Evolutionary conservation across 192 early-diverging fungal genomes (phyloP).

Genomic region (Coemansia sp.): DNA sequence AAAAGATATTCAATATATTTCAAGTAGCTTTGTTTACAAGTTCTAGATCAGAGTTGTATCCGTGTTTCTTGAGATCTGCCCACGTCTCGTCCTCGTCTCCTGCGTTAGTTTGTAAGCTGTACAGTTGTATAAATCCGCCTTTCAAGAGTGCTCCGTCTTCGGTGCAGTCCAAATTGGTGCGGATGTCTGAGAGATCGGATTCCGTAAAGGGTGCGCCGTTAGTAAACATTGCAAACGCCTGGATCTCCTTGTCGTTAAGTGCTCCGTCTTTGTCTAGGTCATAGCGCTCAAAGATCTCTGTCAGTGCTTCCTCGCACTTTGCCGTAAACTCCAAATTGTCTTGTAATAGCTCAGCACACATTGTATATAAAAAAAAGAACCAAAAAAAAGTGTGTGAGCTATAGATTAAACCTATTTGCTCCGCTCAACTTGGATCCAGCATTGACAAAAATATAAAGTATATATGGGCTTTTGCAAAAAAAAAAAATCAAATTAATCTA

Average conservation of each 20-base stretch:
- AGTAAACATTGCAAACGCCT: conserved; percentile 58
- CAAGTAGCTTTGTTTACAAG: conserved; percentile 1
- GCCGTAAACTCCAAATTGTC: conserved; percentile 56
- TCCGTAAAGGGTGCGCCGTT: conserved; percentile 57
- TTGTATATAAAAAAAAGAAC: background rate
- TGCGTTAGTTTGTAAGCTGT: conserved; percentile 66
- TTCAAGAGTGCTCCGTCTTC: conserved; percentile 59
- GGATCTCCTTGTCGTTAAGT: conserved; percentile 56
- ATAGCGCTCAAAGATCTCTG: conserved; percentile 64
- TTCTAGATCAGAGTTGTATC: conserved; percentile 35
- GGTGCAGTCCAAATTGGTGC: conserved; percentile 64
- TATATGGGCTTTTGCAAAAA: background rate
- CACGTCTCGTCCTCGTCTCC: conserved; percentile 72
- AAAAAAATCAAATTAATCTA: conserved; percentile 29
- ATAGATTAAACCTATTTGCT: background rate
- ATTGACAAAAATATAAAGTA: background rate
- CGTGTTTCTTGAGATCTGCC: conserved; percentile 69
- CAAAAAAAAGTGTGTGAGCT: too few species aligned
- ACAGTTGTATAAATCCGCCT: conserved; percentile 80
- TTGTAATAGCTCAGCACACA: conserved; percentile 39
- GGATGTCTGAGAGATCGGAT: conserved; percentile 60
- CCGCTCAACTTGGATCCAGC: background rate
- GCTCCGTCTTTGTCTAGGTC: conserved; percentile 61
- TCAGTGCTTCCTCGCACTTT: conserved; percentile 52
- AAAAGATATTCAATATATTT: too few species aligned